Evolutionary conservation across 768 basidiomycete genomes (phyloP).

Genomic region (Leccinum obscurum): DNA sequence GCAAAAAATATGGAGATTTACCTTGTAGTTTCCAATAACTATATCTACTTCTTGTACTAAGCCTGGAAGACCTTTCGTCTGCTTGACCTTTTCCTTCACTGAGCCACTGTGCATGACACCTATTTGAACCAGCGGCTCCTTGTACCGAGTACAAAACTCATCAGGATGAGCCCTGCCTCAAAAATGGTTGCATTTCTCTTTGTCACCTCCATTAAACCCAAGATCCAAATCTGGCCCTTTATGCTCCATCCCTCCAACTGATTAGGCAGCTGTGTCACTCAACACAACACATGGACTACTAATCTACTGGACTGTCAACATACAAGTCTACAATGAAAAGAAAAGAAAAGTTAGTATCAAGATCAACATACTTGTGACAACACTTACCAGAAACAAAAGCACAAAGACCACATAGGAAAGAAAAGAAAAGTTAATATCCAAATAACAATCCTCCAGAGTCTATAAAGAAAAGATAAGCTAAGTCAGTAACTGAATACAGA

Average conservation of each 20-base stretch:
- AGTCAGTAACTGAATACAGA: no score
- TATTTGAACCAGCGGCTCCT: constrained; percentile 40
- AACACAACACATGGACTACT: no score
- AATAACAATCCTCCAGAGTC: no score
- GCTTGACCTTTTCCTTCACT: constrained; percentile 46
- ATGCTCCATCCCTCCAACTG: constrained; percentile 91
- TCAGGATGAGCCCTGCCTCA: constrained; percentile 80
- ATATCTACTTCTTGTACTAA: constrained; percentile 65
- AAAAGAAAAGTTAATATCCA: no score
- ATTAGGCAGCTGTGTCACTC: constrained; percentile 73
- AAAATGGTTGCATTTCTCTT: constrained; percentile 65
- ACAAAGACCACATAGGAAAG: no score
- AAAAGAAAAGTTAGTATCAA: no score
- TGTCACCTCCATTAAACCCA: constrained; percentile 78
- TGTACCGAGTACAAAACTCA: constrained; percentile 87
- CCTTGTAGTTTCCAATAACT: constrained; percentile 83
- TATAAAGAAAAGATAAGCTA: no score
- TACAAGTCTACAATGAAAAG: no score
- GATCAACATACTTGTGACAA: no score
- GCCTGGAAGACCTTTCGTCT: constrained; percentile 54
- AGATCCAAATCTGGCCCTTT: constrained; percentile 85
- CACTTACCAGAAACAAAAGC: no score
- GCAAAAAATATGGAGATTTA: constrained; percentile 27
- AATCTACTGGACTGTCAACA: no score
- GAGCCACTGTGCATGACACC: constrained; percentile 46